A percentile compares a stretch with the other conserved stretches of the same genome.
Conservation (phyloP, 495 filamentous ascomycete species). For the Podospora australis region DNA sequence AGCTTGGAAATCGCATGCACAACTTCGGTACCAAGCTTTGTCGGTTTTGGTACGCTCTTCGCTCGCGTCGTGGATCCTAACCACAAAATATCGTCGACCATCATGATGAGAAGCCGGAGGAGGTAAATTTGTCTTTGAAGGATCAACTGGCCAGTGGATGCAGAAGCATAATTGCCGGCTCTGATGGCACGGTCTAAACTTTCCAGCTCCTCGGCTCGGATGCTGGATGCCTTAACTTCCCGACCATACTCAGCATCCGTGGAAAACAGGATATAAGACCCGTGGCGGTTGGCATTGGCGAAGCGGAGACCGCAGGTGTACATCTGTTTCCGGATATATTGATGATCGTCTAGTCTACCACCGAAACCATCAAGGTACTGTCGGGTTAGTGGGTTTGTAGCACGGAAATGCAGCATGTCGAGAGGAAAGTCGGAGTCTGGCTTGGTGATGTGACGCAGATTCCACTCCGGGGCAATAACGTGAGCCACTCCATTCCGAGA, state of each 20-base stretch:
- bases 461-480: constrained; percentile 36
- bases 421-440: constrained; percentile 27
- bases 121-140: constrained; percentile 22
- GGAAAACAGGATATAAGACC: too few species aligned
- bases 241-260: constrained; percentile 13
- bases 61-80: constrained; percentile 15
- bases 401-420: constrained; percentile 25
- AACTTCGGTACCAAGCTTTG: background rate
- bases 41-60: background rate
- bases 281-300: constrained; percentile 22
- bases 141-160: constrained; percentile 26
- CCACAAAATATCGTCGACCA: constrained; percentile 32
- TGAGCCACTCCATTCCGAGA: too few species aligned
- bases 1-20: constrained; percentile 9
- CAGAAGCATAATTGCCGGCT: constrained; percentile 20
- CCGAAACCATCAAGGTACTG: constrained; percentile 22
- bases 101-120: constrained; percentile 18
- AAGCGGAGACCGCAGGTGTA: constrained; percentile 12
- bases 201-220: constrained; percentile 1
- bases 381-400: constrained; percentile 18
- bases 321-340: constrained; percentile 15
- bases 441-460: constrained; percentile 29
- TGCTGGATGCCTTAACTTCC: constrained; percentile 3
- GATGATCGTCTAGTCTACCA: constrained; percentile 15
- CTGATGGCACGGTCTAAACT: constrained; percentile 10